These are phyloP conservation scores for Fremontodendron californicum DNA, from an alignment of 345 rosid species.

Conservation along the genomic window DNA sequence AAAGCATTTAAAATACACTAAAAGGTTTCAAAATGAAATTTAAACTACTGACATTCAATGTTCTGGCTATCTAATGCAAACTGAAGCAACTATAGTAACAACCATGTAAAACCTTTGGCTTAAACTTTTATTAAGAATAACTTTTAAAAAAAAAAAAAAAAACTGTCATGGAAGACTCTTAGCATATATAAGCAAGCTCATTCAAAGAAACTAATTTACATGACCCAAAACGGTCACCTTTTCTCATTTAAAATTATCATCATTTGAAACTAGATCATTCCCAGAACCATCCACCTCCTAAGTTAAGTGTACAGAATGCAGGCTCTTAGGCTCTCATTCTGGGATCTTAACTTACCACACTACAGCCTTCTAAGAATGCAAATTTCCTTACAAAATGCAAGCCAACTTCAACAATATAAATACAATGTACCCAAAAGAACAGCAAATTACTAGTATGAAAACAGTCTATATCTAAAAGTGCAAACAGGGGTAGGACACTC, in stretches of 20 bases:
- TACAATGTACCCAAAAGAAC: background rate
- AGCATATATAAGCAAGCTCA: background rate
- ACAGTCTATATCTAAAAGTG: background rate
- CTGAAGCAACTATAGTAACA: background rate
- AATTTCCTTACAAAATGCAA: background rate
- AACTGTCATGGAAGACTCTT: background rate
- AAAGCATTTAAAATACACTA: background rate
- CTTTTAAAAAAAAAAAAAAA: background rate
- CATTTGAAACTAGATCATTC: background rate
- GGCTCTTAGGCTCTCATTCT: background rate
- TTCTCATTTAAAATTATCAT: background rate
- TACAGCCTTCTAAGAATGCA: background rate
- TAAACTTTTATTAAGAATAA: no score
- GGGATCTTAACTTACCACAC: background rate
- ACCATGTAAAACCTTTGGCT: background rate
- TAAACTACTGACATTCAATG: background rate
- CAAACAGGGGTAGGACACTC: background rate
- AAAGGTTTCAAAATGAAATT: background rate
- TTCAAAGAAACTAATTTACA: background rate
- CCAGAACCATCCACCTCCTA: background rate
- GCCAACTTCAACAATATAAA: background rate
- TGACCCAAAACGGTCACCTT: background rate
- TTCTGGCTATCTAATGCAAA: background rate
- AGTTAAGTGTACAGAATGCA: background rate
- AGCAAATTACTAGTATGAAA: background rate